These are phyloP conservation scores for Tetrahymena malaccensis DNA, from an alignment of 73 alveolate genomes.

Conservation along the genomic window DNA sequence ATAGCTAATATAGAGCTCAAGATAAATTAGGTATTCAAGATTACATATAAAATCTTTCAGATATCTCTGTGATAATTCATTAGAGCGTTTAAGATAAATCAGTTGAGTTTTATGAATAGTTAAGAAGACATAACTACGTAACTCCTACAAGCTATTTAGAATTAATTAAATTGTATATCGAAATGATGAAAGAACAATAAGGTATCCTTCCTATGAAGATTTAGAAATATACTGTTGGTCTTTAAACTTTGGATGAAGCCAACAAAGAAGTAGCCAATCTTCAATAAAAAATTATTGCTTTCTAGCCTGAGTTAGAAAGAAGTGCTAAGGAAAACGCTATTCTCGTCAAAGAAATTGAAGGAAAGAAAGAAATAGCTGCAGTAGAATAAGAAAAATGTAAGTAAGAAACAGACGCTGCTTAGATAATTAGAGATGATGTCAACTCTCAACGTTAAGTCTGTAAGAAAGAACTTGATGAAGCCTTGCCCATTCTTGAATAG, in stretches of 20 bases:
- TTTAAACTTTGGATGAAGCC: constrained; percentile 93
- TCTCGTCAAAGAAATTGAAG: constrained; percentile 85
- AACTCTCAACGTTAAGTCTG: constrained; percentile 80
- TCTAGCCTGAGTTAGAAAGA: constrained; percentile 83
- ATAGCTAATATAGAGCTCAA: constrained; percentile 65
- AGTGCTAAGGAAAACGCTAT: constrained; percentile 89
- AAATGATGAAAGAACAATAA: constrained; percentile 85
- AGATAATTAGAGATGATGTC: constrained; percentile 65
- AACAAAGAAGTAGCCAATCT: constrained; percentile 94
- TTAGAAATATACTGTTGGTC: constrained; percentile 87
- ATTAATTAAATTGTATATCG: constrained; percentile 92
- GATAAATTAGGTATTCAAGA: constrained; percentile 58
- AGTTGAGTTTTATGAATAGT: constrained; percentile 82
- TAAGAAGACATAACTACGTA: constrained; percentile 94
- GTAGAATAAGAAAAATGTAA: constrained; percentile 81
- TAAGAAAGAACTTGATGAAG: constrained; percentile 91
- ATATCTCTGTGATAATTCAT: constrained; percentile 92
- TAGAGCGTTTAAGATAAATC: constrained; percentile 66
- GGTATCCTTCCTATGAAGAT: constrained; percentile 90
- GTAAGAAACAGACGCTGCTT: constrained; percentile 91
- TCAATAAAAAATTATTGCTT: constrained; percentile 74
- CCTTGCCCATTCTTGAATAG: constrained; percentile 93
- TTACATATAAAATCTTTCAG: constrained; percentile 56
- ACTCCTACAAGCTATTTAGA: constrained; percentile 99
- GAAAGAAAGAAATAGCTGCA: constrained; percentile 84